Evolutionary conservation across 768 basidiomycete species (phyloP).

Genomic region (Psilocybe cubensis): DNA sequence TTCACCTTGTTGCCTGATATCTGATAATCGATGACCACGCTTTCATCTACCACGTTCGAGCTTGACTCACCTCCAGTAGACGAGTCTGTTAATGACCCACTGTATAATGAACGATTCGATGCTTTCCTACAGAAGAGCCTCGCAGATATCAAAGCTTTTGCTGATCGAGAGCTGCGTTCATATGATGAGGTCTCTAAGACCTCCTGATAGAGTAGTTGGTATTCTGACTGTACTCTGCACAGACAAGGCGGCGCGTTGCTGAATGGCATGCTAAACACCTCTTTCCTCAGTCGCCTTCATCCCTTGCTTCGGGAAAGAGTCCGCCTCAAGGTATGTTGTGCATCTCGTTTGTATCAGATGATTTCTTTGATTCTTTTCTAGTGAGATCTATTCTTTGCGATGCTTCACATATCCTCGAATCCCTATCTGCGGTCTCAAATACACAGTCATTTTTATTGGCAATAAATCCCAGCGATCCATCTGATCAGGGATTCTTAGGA

Average conservation of each 20-base stretch:
- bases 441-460: conserved; percentile 67
- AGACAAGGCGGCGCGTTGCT: conserved; percentile 59
- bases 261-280: conserved; percentile 66
- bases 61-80: conserved; percentile 29
- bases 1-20: conserved; percentile 3
- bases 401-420: conserved; percentile 57
- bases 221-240: conserved; percentile 28
- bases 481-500: conserved; percentile 63
- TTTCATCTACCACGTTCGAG: conserved; percentile 34
- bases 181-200: conserved; percentile 58
- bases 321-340: conserved; percentile 11
- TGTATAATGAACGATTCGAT: conserved; percentile 69
- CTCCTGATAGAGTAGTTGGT: conserved; percentile 18
- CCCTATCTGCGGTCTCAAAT: conserved; percentile 50
- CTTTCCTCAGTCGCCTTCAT: conserved; percentile 38
- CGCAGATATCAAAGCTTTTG: conserved; percentile 60
- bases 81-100: conserved; percentile 41
- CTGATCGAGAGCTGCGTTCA: conserved; percentile 58
- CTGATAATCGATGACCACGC: not conserved
- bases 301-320: not conserved
- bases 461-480: conserved; percentile 51
- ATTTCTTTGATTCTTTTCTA: conserved; percentile 24
- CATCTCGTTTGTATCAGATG: not conserved
- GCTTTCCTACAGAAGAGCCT: conserved; percentile 63
- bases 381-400: conserved; percentile 51